Conservation (phyloP, 768 basidiomycete species). For the Termitomyces sp. region DNA sequence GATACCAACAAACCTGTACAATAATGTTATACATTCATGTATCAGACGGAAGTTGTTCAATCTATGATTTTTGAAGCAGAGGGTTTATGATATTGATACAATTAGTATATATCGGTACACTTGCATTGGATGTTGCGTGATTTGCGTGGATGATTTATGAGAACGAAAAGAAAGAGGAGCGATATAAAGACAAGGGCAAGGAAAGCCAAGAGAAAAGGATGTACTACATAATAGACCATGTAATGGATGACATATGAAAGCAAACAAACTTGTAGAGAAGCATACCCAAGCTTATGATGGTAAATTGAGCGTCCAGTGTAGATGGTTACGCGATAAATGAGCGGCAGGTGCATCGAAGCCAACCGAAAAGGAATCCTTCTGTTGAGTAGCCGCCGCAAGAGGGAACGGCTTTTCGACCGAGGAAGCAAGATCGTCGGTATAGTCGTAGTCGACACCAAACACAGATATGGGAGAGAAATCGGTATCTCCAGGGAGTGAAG, state of each 20-base stretch:
- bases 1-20: neutral
- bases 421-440: slow-evolving; percentile 3
- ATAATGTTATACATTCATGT: neutral
- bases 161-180: neutral
- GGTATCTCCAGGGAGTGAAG: slow-evolving; percentile 3
- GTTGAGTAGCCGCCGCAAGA: neutral
- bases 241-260: too few relatives aligned
- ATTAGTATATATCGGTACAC: slow-evolving; percentile 4
- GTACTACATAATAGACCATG: neutral
- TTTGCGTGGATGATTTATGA: neutral
- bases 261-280: too few relatives aligned
- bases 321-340: neutral
- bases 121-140: neutral
- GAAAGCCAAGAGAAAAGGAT: neutral
- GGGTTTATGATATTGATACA: neutral
- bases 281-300: neutral
- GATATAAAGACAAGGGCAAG: neutral
- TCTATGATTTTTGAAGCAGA: neutral
- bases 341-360: neutral
- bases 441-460: slow-evolving; percentile 11
- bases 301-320: neutral
- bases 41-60: neutral
- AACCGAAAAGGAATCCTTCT: neutral
- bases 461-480: slow-evolving; percentile 1
- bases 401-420: neutral